Conservation (phyloP, 2,329 filamentous ascomycete genomes). For the Hyphodiscus sp. region DNA sequence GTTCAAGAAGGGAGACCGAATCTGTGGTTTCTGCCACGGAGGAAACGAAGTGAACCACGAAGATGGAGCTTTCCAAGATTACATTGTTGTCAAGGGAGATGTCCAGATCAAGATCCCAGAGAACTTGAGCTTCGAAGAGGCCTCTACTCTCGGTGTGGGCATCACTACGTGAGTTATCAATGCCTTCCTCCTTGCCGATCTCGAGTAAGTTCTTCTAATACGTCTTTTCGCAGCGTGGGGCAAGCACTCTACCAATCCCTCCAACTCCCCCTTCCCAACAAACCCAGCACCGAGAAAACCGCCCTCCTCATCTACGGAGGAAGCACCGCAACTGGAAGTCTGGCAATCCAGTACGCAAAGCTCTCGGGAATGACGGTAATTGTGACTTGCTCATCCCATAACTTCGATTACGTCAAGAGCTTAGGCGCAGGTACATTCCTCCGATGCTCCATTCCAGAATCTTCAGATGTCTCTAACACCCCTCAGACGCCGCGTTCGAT, state of each 20-base stretch:
- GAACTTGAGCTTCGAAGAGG: conserved; percentile 40
- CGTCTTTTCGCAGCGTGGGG: conserved; percentile 32
- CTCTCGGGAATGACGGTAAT: conserved; percentile 35
- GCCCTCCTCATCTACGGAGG: conserved; percentile 44
- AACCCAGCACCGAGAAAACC: conserved; percentile 32
- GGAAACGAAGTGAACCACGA: conserved; percentile 34
- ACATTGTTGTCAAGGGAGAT: conserved; percentile 31
- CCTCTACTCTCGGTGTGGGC: conserved; percentile 30
- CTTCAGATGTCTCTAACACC: background rate
- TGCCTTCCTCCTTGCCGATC: conserved; percentile 6
- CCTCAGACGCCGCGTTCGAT: conserved; percentile 35
- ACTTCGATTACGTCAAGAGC: conserved; percentile 40
- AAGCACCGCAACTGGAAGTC: conserved; percentile 42
- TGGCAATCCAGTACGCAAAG: conserved; percentile 44
- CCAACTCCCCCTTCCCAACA: conserved; percentile 39
- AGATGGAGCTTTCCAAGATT: conserved; percentile 33
- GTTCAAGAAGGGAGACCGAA: conserved; percentile 42
- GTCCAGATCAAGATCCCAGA: conserved; percentile 40
- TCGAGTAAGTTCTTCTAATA: conserved; percentile 21
- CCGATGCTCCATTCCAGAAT: background rate
- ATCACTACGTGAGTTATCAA: conserved; percentile 17
- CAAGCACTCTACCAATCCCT: conserved; percentile 44
- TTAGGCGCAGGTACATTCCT: conserved; percentile 38
- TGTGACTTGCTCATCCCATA: conserved; percentile 40
- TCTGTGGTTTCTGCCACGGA: conserved; percentile 37